A percentile compares a stretch with the other conserved stretches of the same genome.
These are phyloP conservation scores for Naganishia friedmannii DNA, from an alignment of 768 basidiomycete genomes.

Conservation along the genomic window DNA sequence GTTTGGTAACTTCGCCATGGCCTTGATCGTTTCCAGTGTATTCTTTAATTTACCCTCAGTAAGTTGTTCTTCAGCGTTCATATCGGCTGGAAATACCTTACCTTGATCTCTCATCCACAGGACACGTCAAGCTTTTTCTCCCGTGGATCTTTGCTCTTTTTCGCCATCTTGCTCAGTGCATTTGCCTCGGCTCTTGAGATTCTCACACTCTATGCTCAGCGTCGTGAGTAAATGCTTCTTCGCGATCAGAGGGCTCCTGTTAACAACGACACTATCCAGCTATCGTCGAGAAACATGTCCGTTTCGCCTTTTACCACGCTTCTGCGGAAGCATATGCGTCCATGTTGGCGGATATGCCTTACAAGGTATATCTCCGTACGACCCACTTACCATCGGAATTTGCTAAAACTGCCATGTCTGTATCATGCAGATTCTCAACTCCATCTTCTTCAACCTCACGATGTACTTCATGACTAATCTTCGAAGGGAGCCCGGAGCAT, in stretches of 20 bases:
- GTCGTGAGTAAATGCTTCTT: not conserved
- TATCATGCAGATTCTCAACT: constrained; percentile 26
- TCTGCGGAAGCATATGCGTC: constrained; percentile 50
- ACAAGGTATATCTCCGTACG: constrained; percentile 34
- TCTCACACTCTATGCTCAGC: constrained; percentile 50
- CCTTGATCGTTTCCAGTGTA: constrained; percentile 46
- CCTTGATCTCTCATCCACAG: not conserved
- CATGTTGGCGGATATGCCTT: constrained; percentile 50
- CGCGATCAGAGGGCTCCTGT: constrained; percentile 44
- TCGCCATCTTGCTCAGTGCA: constrained; percentile 64
- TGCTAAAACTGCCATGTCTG: not conserved
- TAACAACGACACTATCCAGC: not conserved
- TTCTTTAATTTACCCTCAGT: constrained; percentile 45
- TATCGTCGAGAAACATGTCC: constrained; percentile 55
- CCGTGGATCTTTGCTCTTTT: constrained; percentile 44
- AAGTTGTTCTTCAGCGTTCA: not conserved
- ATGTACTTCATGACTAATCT: constrained; percentile 57
- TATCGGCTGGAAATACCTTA: not conserved
- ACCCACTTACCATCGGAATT: too few species aligned
- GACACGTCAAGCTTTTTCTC: constrained; percentile 43
- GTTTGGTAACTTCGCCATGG: constrained; percentile 47
- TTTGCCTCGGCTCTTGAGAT: constrained; percentile 54
- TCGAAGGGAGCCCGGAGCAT: constrained; percentile 55
- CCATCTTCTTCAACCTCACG: constrained; percentile 51
- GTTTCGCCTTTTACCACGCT: constrained; percentile 62